A percentile compares a stretch with the other conserved stretches of the same genome.
phyloP scores from a whole-genome alignment of 768 basidiomycete species.

The Termitomyces sp. region DNA sequence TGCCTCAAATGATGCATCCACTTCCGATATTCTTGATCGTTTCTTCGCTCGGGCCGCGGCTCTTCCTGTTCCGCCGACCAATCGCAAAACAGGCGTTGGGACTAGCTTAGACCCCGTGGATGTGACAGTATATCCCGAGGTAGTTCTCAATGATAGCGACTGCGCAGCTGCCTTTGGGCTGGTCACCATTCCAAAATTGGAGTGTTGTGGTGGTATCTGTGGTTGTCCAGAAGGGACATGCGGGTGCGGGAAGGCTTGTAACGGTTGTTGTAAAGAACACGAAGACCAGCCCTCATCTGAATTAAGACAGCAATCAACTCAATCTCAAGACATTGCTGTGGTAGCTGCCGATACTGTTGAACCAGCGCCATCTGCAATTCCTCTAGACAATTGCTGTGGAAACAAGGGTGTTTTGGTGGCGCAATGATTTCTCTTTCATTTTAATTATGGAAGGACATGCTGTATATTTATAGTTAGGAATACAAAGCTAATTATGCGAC shows the following conservation, averaged over 20 bases:
- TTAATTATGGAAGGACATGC: neutral
- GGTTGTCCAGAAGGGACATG: conserved; percentile 50
- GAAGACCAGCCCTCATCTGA: neutral
- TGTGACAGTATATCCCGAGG: conserved; percentile 38
- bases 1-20: conserved; percentile 1
- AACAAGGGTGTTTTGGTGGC: conserved; percentile 9
- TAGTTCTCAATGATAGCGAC: conserved; percentile 28
- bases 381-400: conserved; percentile 26
- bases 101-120: conserved; percentile 46
- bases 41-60: conserved; percentile 69
- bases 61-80: conserved; percentile 51
- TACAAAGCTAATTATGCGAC: neutral
- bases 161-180: conserved; percentile 39
- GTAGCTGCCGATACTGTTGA: neutral
- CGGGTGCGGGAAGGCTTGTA: conserved; percentile 51
- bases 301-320: neutral
- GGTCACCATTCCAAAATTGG: conserved; percentile 57
- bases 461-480: neutral
- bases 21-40: conserved; percentile 41
- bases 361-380: neutral
- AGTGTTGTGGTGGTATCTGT: conserved; percentile 62
- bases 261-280: conserved; percentile 44
- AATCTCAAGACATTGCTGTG: neutral
- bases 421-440: neutral
- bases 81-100: conserved; percentile 32